phyloP scores from a whole-genome alignment of 2,329 filamentous ascomycete species.

The Calonectria henricotiae region DNA sequence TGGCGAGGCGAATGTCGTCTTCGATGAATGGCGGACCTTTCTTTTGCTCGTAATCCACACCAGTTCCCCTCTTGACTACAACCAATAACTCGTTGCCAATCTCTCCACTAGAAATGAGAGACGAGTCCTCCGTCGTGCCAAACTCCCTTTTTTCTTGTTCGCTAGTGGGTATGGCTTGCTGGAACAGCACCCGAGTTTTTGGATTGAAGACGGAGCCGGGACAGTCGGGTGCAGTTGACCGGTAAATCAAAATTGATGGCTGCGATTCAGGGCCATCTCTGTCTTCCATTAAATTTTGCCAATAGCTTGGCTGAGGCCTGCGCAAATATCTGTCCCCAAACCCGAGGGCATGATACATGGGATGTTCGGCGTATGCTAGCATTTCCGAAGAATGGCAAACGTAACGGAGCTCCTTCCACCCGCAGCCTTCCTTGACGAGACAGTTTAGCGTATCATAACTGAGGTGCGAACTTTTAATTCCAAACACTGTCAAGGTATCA shows the following conservation, averaged over 20 bases:
- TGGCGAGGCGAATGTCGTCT: constrained; percentile 2
- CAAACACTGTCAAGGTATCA: constrained; percentile 34
- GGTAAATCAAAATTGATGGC: constrained; percentile 36
- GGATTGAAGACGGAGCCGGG: neutral
- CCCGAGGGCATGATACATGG: no score
- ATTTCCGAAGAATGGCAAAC: constrained; percentile 23
- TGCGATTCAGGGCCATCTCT: neutral
- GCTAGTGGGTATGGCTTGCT: constrained; percentile 10
- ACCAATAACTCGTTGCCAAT: constrained; percentile 28
- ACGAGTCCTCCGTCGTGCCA: neutral
- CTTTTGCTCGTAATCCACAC: constrained; percentile 31
- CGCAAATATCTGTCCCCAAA: constrained; percentile 21
- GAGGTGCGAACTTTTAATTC: neutral
- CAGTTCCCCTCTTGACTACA: constrained; percentile 17
- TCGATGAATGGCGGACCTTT: constrained; percentile 6
- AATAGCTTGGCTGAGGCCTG: constrained; percentile 30
- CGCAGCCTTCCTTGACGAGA: constrained; percentile 25
- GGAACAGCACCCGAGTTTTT: neutral
- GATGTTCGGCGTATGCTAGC: constrained; percentile 16
- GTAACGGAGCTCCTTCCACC: constrained; percentile 40
- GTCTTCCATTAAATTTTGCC: neutral
- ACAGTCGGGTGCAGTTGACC: constrained; percentile 3
- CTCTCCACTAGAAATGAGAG: constrained; percentile 7
- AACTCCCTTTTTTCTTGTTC: neutral
- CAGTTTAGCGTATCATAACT: constrained; percentile 28